phyloP scores from a whole-genome alignment of 75 land plant genomes.

The Pinus tabuliformis region DNA sequence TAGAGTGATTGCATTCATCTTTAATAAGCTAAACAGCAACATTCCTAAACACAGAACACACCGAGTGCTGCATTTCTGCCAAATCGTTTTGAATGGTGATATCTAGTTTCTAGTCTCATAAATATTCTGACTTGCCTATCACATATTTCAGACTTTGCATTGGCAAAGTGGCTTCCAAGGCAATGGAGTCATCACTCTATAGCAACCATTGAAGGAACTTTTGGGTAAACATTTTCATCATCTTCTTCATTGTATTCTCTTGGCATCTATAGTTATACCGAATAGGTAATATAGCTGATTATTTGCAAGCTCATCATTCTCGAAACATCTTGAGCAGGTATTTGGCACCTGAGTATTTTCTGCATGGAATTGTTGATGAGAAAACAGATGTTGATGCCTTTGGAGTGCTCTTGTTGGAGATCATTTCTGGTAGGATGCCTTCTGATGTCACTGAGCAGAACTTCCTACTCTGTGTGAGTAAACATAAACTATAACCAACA shows the following conservation, averaged over 20 bases:
- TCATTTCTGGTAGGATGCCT: conserved; percentile 77
- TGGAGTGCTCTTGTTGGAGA: conserved; percentile 87
- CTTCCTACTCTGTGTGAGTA: conserved; percentile 77
- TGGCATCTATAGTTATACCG: background rate
- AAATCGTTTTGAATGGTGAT: background rate
- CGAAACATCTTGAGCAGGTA: conserved; percentile 42
- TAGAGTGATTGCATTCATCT: background rate
- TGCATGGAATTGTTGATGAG: conserved; percentile 95
- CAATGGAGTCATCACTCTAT: conserved; percentile 93
- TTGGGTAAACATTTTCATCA: conserved; percentile 55
- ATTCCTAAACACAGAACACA: background rate
- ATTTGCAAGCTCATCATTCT: background rate
- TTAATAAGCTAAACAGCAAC: background rate
- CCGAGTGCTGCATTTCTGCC: background rate
- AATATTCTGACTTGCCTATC: background rate
- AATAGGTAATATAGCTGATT: background rate
- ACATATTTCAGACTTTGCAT: conserved; percentile 94
- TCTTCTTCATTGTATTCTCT: background rate
- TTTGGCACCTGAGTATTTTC: conserved; percentile 91
- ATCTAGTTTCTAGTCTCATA: background rate
- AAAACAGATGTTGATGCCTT: conserved; percentile 91
- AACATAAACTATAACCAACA: background rate
- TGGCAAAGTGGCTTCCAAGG: conserved; percentile 96
- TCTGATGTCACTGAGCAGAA: conserved; percentile 71
- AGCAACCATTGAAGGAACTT: conserved; percentile 93